Conservation (phyloP, 805 yeast species). For the Candida ulmi region DNA sequence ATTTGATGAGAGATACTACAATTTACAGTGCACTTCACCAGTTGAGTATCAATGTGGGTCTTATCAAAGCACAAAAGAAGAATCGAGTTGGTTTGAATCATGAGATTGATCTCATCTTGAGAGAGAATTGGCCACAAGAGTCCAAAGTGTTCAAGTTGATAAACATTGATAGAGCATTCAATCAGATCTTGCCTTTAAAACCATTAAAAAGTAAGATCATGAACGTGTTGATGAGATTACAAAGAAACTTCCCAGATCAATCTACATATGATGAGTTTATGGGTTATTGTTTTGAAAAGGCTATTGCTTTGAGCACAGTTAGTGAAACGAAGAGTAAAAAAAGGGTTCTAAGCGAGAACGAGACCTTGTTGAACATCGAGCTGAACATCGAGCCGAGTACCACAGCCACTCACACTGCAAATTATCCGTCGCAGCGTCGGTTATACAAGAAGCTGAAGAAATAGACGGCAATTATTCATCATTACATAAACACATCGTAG, state of each 20-base stretch:
- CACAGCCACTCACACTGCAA: no score
- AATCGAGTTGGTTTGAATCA: neutral
- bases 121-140: conserved; percentile 4
- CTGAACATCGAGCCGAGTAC: no score
- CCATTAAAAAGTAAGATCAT: neutral
- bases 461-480: neutral
- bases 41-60: neutral
- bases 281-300: neutral
- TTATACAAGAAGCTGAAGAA: neutral
- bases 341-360: neutral
- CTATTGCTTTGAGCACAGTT: neutral
- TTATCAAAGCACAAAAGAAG: neutral
- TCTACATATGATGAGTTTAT: neutral
- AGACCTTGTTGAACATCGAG: neutral
- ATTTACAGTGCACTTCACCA: neutral
- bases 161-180: neutral
- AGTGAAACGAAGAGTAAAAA: neutral
- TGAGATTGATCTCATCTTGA: neutral
- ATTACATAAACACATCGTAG: no score
- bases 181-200: conserved; percentile 2
- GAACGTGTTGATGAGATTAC: neutral
- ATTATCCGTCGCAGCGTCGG: no score
- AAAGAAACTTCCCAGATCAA: neutral
- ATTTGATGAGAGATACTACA: neutral
- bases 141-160: conserved; percentile 2